Evolutionary conservation across 441 rosid species (phyloP).

Genomic region (Rhodomyrtus psidioides): DNA sequence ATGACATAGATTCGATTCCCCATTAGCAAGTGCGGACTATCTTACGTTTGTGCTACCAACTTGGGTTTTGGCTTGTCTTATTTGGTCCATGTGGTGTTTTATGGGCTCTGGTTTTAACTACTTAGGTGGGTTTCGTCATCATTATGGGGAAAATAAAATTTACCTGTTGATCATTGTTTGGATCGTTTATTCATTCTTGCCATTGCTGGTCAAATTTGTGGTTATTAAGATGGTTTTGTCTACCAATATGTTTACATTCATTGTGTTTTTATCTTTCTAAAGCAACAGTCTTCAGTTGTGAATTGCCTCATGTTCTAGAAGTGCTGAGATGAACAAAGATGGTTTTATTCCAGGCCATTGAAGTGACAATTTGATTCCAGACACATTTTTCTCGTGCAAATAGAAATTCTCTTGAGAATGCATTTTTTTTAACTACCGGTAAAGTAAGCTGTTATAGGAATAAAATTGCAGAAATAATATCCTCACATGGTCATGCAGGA

Average conservation of each 20-base stretch:
- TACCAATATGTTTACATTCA: background rate
- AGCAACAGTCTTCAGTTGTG: background rate
- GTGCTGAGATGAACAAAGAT: background rate
- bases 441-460: background rate
- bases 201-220: background rate
- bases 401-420: background rate
- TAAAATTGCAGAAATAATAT: background rate
- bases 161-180: background rate
- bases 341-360: background rate
- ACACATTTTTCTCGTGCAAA: background rate
- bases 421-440: background rate
- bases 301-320: background rate
- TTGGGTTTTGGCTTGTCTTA: background rate
- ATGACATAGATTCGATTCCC: background rate
- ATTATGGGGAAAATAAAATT: background rate
- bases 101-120: background rate
- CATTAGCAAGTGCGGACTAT: background rate
- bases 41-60: background rate
- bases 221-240: background rate
- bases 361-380: background rate
- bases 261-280: background rate
- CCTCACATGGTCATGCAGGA: slow-evolving; percentile 37
- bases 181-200: background rate
- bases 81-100: background rate
- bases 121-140: background rate